phyloP scores from a whole-genome alignment of 108 stramenopile genomes.

The Cyclotella cryptica region DNA sequence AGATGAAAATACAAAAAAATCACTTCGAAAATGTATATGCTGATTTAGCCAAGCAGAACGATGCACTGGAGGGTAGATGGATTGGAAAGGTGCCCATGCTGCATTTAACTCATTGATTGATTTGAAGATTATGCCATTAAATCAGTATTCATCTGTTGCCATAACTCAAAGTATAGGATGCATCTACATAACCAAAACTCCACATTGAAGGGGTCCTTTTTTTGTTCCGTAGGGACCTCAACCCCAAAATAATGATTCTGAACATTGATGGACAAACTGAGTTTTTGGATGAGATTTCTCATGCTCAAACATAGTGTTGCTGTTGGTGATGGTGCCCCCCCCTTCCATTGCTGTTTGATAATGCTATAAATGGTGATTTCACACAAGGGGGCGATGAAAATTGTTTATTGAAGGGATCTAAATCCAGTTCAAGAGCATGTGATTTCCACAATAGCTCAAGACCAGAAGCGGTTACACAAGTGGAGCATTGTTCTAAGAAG shows the following conservation, averaged over 20 bases:
- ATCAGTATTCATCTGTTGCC: background rate
- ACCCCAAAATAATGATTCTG: background rate
- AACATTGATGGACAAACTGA: background rate
- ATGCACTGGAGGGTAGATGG: slow-evolving; percentile 5
- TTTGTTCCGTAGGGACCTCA: background rate
- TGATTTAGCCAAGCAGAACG: background rate
- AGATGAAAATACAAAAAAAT: background rate
- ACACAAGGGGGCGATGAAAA: background rate
- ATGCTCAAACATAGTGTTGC: too few species aligned
- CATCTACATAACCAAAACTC: slow-evolving; percentile 9
- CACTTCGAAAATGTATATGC: background rate
- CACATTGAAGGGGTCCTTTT: slow-evolving; percentile 1
- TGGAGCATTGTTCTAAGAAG: background rate
- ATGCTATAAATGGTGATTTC: too few species aligned
- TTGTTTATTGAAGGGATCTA: background rate
- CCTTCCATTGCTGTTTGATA: too few species aligned
- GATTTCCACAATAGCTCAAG: background rate
- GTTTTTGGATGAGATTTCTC: background rate
- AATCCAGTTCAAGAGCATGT: background rate
- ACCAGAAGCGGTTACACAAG: background rate
- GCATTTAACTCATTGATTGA: slow-evolving; percentile 4
- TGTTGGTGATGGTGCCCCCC: too few species aligned
- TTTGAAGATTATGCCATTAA: background rate
- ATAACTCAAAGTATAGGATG: background rate
- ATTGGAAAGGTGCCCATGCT: background rate